phyloP scores from a whole-genome alignment of 352 stramenopile genomes.

The Chrysophaeum taylorii region DNA sequence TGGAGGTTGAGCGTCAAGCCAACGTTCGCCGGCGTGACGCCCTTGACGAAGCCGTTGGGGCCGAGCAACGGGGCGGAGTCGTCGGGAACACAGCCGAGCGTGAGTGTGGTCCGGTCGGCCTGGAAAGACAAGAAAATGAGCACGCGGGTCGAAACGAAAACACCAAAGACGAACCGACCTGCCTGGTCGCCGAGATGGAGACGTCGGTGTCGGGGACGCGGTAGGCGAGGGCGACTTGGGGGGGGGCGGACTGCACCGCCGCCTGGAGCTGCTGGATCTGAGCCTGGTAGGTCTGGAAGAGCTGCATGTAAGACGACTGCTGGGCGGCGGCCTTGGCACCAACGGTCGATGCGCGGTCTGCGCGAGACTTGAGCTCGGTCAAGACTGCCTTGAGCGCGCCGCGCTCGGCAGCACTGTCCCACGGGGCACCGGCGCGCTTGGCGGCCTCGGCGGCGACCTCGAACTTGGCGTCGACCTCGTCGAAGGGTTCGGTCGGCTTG shows the following conservation, averaged over 20 bases:
- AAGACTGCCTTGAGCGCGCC: neutral
- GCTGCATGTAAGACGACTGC: constrained; percentile 4
- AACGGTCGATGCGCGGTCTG: neutral
- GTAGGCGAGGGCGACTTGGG: neutral
- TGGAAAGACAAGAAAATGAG: no score
- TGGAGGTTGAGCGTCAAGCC: constrained; percentile 6
- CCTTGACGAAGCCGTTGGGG: constrained; percentile 2
- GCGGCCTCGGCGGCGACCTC: neutral
- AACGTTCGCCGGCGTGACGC: neutral
- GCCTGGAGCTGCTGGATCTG: constrained; percentile 7
- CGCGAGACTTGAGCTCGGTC: neutral
- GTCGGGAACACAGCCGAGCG: constrained; percentile 5
- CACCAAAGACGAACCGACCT: no score
- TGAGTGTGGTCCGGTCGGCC: no score
- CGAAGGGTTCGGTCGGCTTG: no score
- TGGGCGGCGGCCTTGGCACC: neutral
- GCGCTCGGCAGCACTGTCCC: neutral
- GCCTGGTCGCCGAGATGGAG: neutral
- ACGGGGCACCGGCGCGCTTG: neutral
- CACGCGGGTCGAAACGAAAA: no score
- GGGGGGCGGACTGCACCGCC: neutral
- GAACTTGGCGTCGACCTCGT: neutral
- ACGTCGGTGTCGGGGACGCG: constrained; percentile 8
- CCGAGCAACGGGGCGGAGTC: neutral
- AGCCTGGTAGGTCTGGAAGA: constrained; percentile 13